A percentile compares a stretch with the other conserved stretches of the same genome.
Evolutionary conservation across 2,329 filamentous ascomycete species (phyloP).

Genomic region (Tetracladium maxilliforme): DNA sequence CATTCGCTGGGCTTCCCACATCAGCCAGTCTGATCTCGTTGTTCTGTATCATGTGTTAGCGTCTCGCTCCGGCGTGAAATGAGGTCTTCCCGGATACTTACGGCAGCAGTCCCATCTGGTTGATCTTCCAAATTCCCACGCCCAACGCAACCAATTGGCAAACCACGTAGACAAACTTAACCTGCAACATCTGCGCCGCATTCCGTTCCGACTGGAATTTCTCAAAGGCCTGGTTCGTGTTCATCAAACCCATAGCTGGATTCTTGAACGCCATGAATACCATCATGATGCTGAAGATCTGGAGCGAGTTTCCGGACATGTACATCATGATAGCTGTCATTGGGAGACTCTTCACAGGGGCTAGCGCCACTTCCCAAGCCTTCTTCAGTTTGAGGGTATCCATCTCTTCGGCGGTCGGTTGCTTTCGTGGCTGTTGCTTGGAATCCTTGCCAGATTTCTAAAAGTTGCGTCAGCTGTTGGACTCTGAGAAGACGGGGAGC

Average conservation of each 20-base stretch:
- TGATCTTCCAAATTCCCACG: conserved; percentile 90
- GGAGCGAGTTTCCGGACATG: conserved; percentile 96
- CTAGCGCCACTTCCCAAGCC: conserved; percentile 93
- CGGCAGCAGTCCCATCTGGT: conserved; percentile 89
- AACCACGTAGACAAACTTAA: conserved; percentile 75
- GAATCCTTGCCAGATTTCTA: conserved; percentile 11
- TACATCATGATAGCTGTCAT: conserved; percentile 99
- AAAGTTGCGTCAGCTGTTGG: conserved; percentile 17
- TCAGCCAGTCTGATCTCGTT: conserved; percentile 92
- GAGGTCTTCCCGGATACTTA: conserved; percentile 28
- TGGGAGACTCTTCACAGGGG: conserved; percentile 81
- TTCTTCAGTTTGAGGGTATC: conserved; percentile 96
- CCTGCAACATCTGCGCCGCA: conserved; percentile 55
- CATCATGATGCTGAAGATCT: conserved; percentile 99
- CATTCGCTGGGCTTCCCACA: conserved; percentile 54
- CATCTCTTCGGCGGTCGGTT: conserved; percentile 70
- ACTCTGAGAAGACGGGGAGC: conserved; percentile 16
- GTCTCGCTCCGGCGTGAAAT: no score
- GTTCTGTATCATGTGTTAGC: conserved; percentile 41
- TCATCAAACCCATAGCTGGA: conserved; percentile 70
- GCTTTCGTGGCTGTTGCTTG: conserved; percentile 36
- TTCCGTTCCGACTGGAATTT: conserved; percentile 78
- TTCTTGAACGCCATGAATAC: conserved; percentile 98
- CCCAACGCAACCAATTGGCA: conserved; percentile 77
- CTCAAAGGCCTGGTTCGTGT: conserved; percentile 77